Percentiles rank a stretch among this genome's conserved stretches.
Evolutionary conservation across 352 stramenopile genomes (phyloP).

Genomic region (Phytophthora citricola): DNA sequence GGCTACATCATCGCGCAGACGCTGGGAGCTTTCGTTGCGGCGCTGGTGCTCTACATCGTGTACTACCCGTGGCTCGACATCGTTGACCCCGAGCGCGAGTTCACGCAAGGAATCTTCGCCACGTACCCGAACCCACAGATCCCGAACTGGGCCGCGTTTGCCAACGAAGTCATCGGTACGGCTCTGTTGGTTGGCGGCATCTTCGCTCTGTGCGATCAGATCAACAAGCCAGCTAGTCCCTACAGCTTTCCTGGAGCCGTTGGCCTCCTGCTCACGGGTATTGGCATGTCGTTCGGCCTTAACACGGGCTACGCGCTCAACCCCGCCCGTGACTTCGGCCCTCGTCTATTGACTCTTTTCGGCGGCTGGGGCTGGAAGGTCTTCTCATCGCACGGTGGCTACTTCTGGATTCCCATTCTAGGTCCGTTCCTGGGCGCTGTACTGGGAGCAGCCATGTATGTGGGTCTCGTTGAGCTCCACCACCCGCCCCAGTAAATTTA

Average conservation of each 20-base stretch:
- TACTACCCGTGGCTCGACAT: constrained; percentile 68
- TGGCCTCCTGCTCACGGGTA: constrained; percentile 37
- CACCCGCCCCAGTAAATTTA: constrained; percentile 56
- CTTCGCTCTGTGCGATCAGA: constrained; percentile 52
- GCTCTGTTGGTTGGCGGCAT: constrained; percentile 49
- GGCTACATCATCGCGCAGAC: constrained; percentile 61
- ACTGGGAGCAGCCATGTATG: constrained; percentile 70
- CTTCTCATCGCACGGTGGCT: constrained; percentile 49
- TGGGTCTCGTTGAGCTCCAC: constrained; percentile 65
- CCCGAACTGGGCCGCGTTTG: constrained; percentile 46
- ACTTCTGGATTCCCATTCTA: constrained; percentile 84
- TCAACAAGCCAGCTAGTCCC: constrained; percentile 51
- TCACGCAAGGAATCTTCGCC: constrained; percentile 53
- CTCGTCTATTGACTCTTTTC: constrained; percentile 53
- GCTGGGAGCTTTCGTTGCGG: constrained; percentile 50
- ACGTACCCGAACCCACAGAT: constrained; percentile 55
- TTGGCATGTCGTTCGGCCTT: constrained; percentile 47
- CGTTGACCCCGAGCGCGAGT: constrained; percentile 46
- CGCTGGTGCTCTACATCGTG: constrained; percentile 55
- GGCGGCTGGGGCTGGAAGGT: constrained; percentile 54
- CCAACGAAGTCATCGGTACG: constrained; percentile 53
- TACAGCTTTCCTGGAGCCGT: constrained; percentile 47
- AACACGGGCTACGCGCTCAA: constrained; percentile 54
- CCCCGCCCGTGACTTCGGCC: constrained; percentile 53
- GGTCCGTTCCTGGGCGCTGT: constrained; percentile 73